Evolutionary conservation across 1,139 yeast species (phyloP), one percentile per base, ranked within the genome.

Genomic region (Geotrichum aggregatum): DNA sequence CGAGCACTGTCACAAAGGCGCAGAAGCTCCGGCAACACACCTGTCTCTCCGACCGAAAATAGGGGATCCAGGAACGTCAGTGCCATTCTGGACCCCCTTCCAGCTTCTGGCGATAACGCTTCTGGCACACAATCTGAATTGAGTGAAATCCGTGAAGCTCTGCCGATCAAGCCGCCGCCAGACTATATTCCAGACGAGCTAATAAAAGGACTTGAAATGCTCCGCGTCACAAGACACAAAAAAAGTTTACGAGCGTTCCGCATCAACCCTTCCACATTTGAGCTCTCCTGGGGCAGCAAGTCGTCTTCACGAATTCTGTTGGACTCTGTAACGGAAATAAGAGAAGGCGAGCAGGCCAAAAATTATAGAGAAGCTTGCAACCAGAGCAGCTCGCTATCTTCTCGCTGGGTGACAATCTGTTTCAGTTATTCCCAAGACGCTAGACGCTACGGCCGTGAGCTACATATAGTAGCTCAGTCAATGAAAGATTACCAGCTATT

Each of bases 341-440:
- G 89, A 51, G 73, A 77, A 10, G 88, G 83, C 10, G 76, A 75
- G 13, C 85, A 84, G 59, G 97, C 96, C 0, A 75, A 78, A 26
- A 85, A 86, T 58, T 91, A 88, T 63, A 73, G 96, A 55, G 96
- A 91, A 63, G 95, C 87, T 66, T 77, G 87, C 58, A 83, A 84
- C 45, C 77, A 89, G 1, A 78, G 91, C 1, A 72, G 79, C 45
- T 89, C 84, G 47, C 78, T 77, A 50, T 81, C 82, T 47, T 71
- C 74, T 13, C 72, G 79, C 18, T 92, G 98, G 98, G 76, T 87
- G 1, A 83, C 96, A 0, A 78, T 92, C 31, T 79, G 87, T 13
- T 91, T 87, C 63, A 71, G 66, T 22, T 70, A 72, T 5, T 63
- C 70, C 8, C 77, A 73, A 28, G 49, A 50, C 30, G 42, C 39